Evolutionary conservation across 1,139 yeast genomes (phyloP).

Genomic region (Suhomyces wounanorum): DNA sequence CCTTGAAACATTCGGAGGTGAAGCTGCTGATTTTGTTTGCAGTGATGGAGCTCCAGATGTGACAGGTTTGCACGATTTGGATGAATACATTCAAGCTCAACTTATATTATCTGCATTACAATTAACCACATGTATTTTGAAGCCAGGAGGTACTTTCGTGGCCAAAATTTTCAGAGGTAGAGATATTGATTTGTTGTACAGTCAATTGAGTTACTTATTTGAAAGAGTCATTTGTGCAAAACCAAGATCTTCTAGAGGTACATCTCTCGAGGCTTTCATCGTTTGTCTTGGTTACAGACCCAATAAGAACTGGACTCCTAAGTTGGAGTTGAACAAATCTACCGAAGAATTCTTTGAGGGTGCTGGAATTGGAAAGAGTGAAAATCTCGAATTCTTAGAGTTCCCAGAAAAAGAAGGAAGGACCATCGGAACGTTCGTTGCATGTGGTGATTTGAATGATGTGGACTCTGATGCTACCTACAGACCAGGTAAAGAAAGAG

Average conservation of each 20-base stretch:
- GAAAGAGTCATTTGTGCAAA: slow-evolving; percentile 91
- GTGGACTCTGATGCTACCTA: slow-evolving; percentile 96
- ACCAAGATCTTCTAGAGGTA: slow-evolving; percentile 92
- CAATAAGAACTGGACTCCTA: slow-evolving; percentile 78
- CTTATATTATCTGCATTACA: slow-evolving; percentile 87
- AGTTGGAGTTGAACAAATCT: slow-evolving; percentile 55
- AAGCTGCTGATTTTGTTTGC: slow-evolving; percentile 91
- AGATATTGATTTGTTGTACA: slow-evolving; percentile 87
- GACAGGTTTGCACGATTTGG: slow-evolving; percentile 93
- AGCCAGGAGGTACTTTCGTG: slow-evolving; percentile 89
- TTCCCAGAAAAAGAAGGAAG: slow-evolving; percentile 59
- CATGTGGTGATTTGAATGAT: slow-evolving; percentile 88
- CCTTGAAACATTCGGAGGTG: slow-evolving; percentile 81
- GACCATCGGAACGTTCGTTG: slow-evolving; percentile 79
- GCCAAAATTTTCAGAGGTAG: slow-evolving; percentile 96
- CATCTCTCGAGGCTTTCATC: slow-evolving; percentile 89
- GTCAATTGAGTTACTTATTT: slow-evolving; percentile 82
- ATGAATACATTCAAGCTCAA: slow-evolving; percentile 96
- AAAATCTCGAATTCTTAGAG: slow-evolving; percentile 43
- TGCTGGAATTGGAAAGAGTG: slow-evolving; percentile 57
- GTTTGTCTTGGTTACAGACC: slow-evolving; percentile 90
- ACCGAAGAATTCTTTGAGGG: slow-evolving; percentile 83
- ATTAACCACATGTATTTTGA: slow-evolving; percentile 81
- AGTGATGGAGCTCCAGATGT: slow-evolving; percentile 99
- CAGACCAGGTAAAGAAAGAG: slow-evolving; percentile 52